A percentile compares a stretch with the other conserved stretches of the same genome.
Evolutionary conservation across 2,329 filamentous ascomycete genomes (phyloP).

Genomic region (Fonsecaea monophora): DNA sequence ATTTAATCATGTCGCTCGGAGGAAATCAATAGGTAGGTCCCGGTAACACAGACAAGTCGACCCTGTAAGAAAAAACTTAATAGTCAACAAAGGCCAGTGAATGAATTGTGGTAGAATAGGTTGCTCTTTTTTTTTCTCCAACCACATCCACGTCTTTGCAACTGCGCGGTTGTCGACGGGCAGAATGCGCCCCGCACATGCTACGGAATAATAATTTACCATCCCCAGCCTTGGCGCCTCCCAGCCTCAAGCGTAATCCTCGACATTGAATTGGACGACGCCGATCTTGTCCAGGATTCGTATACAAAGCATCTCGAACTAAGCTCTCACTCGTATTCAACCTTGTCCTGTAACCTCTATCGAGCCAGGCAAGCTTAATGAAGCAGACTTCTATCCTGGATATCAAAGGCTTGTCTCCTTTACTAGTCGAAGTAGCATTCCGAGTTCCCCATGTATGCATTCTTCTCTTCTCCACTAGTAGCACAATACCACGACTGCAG

Average conservation of each 20-base stretch:
- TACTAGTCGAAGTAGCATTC: background rate
- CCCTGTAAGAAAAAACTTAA: background rate
- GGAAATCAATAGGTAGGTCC: background rate
- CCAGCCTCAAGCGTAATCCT: background rate
- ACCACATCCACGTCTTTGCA: too few relatives aligned
- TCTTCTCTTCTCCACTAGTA: background rate
- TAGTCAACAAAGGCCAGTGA: background rate
- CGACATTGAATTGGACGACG: background rate
- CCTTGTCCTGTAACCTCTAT: background rate
- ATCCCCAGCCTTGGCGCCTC: background rate
- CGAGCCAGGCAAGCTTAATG: background rate
- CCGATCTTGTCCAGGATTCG: constrained; percentile 4
- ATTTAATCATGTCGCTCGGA: background rate
- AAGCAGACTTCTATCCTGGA: background rate
- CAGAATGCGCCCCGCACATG: background rate
- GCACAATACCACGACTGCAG: background rate
- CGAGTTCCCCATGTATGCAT: background rate
- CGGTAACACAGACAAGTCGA: background rate
- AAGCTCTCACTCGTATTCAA: constrained; percentile 12
- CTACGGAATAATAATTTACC: background rate
- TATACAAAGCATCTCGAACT: constrained; percentile 4
- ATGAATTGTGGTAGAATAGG: background rate
- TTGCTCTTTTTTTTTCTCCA: too few relatives aligned
- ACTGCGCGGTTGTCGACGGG: background rate
- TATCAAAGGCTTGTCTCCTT: background rate